Conservation (phyloP, 805 yeast species). For the Schizosaccharomyces octosporus region DNA sequence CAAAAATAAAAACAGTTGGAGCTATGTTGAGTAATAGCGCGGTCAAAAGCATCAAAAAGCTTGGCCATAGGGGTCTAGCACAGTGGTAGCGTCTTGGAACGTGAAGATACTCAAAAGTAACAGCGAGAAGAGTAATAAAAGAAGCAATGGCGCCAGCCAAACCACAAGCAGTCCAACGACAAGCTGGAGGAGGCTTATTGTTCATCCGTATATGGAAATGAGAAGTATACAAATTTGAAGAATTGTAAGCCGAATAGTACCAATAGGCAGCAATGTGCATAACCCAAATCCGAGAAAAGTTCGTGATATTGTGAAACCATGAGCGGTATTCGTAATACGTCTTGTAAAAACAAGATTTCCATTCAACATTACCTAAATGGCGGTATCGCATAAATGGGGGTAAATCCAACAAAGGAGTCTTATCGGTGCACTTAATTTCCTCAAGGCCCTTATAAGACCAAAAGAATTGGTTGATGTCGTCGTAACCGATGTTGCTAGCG, state of each 20-base stretch:
- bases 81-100: slow-evolving; percentile 98
- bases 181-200: slow-evolving; percentile 67
- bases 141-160: slow-evolving; percentile 80
- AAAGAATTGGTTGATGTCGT: slow-evolving; percentile 92
- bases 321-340: slow-evolving; percentile 90
- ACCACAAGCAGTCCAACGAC: slow-evolving; percentile 80
- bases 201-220: slow-evolving; percentile 62
- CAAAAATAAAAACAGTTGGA: slow-evolving; percentile 67
- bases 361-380: slow-evolving; percentile 72
- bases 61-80: slow-evolving; percentile 83
- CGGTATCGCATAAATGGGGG: slow-evolving; percentile 75
- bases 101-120: slow-evolving; percentile 77
- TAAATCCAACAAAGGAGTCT: slow-evolving; percentile 69
- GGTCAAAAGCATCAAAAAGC: slow-evolving; percentile 47
- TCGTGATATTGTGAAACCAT: slow-evolving; percentile 86
- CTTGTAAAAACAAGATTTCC: slow-evolving; percentile 83
- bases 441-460: slow-evolving; percentile 99
- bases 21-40: slow-evolving; percentile 53
- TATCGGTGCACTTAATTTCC: slow-evolving; percentile 73
- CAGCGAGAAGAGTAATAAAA: slow-evolving; percentile 61
- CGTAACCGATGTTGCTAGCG: slow-evolving; percentile 46
- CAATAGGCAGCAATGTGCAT: slow-evolving; percentile 73
- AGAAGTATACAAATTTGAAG: slow-evolving; percentile 75
- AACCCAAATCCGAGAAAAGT: slow-evolving; percentile 95
- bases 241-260: slow-evolving; percentile 85